Evolutionary conservation across 352 stramenopile genomes (phyloP).

Genomic region (Pythium utonaiense): DNA sequence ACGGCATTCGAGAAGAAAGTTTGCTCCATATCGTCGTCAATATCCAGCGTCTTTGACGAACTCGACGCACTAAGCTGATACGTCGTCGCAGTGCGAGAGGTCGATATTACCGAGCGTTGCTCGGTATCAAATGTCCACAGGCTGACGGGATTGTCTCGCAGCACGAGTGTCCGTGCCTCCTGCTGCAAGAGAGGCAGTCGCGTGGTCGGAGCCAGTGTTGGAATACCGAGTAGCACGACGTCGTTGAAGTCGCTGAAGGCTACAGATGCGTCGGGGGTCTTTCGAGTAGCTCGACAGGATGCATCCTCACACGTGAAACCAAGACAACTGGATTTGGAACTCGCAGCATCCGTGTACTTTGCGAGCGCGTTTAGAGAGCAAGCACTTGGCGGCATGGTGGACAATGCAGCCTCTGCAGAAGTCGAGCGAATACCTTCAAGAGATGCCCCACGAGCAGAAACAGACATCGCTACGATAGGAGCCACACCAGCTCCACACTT

Average conservation of each 20-base stretch:
- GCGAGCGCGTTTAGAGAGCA: conserved; percentile 12
- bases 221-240: conserved; percentile 39
- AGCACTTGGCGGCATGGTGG: neutral
- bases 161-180: conserved; percentile 44
- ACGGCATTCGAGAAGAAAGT: conserved; percentile 56
- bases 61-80: conserved; percentile 13
- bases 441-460: conserved; percentile 37
- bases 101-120: neutral
- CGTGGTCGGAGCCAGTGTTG: conserved; percentile 31
- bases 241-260: conserved; percentile 54
- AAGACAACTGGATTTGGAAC: conserved; percentile 12
- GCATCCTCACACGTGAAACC: conserved; percentile 31
- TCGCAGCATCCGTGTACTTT: neutral
- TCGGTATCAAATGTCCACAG: conserved; percentile 57
- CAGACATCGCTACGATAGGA: conserved; percentile 33
- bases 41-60: conserved; percentile 22
- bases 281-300: conserved; percentile 26
- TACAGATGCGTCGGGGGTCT: conserved; percentile 22
- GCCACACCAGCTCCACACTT: conserved; percentile 36
- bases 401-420: conserved; percentile 12
- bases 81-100: conserved; percentile 1
- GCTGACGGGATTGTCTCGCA: conserved; percentile 60
- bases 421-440: conserved; percentile 32
- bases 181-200: conserved; percentile 46
- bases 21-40: conserved; percentile 44